Percentiles rank a stretch among this genome's conserved stretches.
phyloP scores from a whole-genome alignment of 768 basidiomycete genomes.

The Candolleomyces efflorescens region DNA sequence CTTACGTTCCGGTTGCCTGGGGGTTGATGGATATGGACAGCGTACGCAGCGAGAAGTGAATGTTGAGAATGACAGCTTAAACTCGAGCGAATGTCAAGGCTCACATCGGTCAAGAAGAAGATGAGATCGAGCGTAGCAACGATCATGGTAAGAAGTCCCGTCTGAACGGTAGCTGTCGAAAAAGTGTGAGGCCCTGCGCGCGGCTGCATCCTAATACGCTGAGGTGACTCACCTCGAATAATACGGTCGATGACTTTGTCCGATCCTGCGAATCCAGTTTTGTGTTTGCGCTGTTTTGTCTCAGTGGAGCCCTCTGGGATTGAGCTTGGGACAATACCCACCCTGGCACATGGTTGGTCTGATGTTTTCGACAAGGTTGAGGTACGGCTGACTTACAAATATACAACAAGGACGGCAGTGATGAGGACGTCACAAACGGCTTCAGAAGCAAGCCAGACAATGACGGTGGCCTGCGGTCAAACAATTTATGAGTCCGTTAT shows the following conservation, averaged over 20 bases:
- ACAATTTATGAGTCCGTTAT: neutral
- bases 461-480: slow-evolving; percentile 9
- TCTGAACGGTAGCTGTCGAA: slow-evolving; percentile 16
- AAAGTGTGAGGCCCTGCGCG: too few relatives aligned
- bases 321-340: neutral
- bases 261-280: slow-evolving; percentile 17
- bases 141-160: slow-evolving; percentile 17
- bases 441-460: slow-evolving; percentile 12
- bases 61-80: neutral
- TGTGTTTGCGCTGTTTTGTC: slow-evolving; percentile 14
- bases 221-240: slow-evolving; percentile 15
- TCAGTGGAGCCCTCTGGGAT: neutral
- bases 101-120: slow-evolving; percentile 17
- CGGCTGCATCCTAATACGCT: too few relatives aligned
- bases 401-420: slow-evolving; percentile 13
- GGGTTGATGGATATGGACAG: neutral
- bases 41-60: too few relatives aligned
- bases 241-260: slow-evolving; percentile 21
- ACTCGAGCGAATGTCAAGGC: slow-evolving; percentile 1
- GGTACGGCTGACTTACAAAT: slow-evolving; percentile 10
- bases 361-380: neutral
- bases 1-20: slow-evolving; percentile 13
- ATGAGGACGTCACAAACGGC: slow-evolving; percentile 10
- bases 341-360: neutral
- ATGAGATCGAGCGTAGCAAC: slow-evolving; percentile 17